phyloP scores from a whole-genome alignment of 169 alveolate species.

The Plasmodium inui region DNA sequence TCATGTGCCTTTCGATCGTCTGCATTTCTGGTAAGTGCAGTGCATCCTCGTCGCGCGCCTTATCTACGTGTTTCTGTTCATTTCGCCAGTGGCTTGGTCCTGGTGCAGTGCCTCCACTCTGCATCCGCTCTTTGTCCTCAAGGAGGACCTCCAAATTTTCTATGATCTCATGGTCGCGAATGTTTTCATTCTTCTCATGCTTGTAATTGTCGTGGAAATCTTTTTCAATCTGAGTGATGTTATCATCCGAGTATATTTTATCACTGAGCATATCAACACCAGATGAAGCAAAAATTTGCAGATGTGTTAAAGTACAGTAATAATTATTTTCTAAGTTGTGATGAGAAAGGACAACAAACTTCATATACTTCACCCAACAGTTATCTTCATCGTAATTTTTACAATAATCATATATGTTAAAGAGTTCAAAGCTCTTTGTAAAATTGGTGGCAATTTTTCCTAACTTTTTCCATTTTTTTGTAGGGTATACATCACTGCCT shows the following conservation, averaged over 20 bases:
- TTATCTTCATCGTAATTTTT: constrained; percentile 78
- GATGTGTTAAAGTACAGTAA: constrained; percentile 87
- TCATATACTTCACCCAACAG: constrained; percentile 84
- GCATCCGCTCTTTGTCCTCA: constrained; percentile 19
- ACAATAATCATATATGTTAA: constrained; percentile 83
- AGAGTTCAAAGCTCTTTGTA: constrained; percentile 82
- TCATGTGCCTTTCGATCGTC: background rate
- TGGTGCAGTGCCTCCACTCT: background rate
- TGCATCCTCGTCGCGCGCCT: background rate
- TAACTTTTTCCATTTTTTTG: constrained; percentile 83
- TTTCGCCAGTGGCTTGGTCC: background rate
- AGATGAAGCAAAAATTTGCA: constrained; percentile 88
- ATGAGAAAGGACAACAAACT: constrained; percentile 85
- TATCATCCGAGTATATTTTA: constrained; percentile 72
- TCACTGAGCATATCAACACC: constrained; percentile 85
- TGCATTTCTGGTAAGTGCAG: background rate
- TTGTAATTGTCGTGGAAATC: constrained; percentile 33
- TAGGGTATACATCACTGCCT: constrained; percentile 85
- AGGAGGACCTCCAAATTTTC: constrained; percentile 41
- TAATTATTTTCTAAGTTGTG: constrained; percentile 85
- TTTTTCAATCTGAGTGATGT: constrained; percentile 14
- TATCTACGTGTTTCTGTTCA: background rate
- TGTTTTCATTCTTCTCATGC: constrained; percentile 12
- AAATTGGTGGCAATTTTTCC: constrained; percentile 85
- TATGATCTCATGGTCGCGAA: constrained; percentile 11